Evolutionary conservation across 495 filamentous ascomycete species (phyloP).

Genomic region (Daldinia concentrica): DNA sequence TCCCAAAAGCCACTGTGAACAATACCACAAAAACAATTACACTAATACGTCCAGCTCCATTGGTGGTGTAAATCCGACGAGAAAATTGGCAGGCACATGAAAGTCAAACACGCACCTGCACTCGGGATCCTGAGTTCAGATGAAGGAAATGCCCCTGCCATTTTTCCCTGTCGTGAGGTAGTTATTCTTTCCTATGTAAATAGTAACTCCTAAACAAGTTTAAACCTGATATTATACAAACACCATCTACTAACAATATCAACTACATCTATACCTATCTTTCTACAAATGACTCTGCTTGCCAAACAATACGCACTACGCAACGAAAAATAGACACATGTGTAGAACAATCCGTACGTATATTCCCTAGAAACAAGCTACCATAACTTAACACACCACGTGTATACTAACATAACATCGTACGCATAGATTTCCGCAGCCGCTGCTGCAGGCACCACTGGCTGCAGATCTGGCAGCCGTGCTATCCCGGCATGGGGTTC

Average conservation of each 20-base stretch:
- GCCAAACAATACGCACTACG: neutral
- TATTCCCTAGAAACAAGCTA: neutral
- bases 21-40: neutral
- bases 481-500: conserved; percentile 51
- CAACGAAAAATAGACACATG: conserved; percentile 24
- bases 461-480: conserved; percentile 48
- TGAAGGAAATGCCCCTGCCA: neutral
- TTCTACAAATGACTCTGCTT: neutral
- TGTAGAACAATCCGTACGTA: conserved; percentile 37
- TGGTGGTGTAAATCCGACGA: neutral
- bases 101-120: neutral
- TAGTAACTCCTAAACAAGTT: neutral
- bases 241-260: neutral
- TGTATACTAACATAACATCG: neutral
- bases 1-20: neutral
- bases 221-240: neutral
- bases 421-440: conserved; percentile 47
- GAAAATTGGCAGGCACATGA: neutral
- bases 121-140: neutral
- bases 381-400: too few relatives aligned
- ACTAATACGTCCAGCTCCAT: neutral
- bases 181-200: neutral
- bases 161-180: neutral
- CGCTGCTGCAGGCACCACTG: conserved; percentile 54
- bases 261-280: neutral